Percentiles rank a stretch among this genome's conserved stretches.
These are phyloP conservation scores for Blastocystis sp. DNA, from an alignment of 352 stramenopile genomes.

Conservation along the genomic window DNA sequence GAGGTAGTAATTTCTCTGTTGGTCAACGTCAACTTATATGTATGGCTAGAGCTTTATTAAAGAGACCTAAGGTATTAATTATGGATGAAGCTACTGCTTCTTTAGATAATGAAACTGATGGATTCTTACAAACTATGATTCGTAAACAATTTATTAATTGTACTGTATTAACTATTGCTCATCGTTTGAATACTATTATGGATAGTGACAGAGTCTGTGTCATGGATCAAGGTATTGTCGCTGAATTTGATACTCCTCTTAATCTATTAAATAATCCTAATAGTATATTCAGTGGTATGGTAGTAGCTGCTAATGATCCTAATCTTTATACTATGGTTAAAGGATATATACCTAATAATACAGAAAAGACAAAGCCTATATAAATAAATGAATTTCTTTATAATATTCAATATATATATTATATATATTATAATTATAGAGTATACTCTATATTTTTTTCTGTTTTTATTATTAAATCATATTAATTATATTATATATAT, in stretches of 20 bases:
- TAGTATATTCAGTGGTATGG: conserved; percentile 33
- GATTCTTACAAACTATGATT: conserved; percentile 52
- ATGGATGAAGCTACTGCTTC: conserved; percentile 68
- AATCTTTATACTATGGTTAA: conserved; percentile 28
- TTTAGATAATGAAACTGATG: conserved; percentile 66
- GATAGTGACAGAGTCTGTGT: conserved; percentile 82
- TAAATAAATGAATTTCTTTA: too few relatives aligned
- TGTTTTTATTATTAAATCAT: too few relatives aligned
- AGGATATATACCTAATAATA: too few relatives aligned
- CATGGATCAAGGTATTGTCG: conserved; percentile 70
- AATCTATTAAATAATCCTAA: conserved; percentile 23
- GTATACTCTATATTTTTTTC: too few relatives aligned
- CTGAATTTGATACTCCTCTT: conserved; percentile 57
- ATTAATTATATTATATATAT: too few relatives aligned
- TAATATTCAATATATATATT: too few relatives aligned
- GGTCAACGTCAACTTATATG: conserved; percentile 56
- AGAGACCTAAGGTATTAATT: conserved; percentile 69
- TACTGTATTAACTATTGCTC: conserved; percentile 81
- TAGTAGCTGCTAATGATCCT: conserved; percentile 30
- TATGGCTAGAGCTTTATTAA: conserved; percentile 55
- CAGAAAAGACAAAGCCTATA: too few relatives aligned
- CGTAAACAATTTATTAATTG: conserved; percentile 46
- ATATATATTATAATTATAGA: too few relatives aligned
- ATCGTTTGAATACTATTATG: conserved; percentile 85
- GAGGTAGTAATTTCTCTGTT: conserved; percentile 52